These are phyloP conservation scores for Limnomonas spitsbergensis DNA, from an alignment of 139 green algal genomes.

Conservation along the genomic window DNA sequence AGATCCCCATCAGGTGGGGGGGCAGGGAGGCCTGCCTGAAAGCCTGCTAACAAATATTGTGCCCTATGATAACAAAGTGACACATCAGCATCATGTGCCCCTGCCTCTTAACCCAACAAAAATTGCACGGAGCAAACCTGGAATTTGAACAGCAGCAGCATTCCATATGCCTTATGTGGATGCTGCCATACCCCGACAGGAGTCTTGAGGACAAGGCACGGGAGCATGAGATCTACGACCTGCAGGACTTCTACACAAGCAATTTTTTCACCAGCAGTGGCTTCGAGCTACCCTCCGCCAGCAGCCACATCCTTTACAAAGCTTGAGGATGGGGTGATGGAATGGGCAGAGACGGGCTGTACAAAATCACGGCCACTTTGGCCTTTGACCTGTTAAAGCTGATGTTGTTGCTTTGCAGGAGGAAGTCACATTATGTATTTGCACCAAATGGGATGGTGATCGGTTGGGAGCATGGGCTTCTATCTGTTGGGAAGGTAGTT, in stretches of 20 bases:
- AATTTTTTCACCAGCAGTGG: constrained; percentile 51
- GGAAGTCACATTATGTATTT: no score
- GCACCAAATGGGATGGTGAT: no score
- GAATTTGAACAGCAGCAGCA: no score
- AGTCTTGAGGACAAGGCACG: constrained; percentile 73
- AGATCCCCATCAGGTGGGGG: constrained; percentile 26
- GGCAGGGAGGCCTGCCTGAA: constrained; percentile 25
- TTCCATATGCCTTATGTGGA: background rate
- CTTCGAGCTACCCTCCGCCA: constrained; percentile 49
- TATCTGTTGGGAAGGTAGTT: no score
- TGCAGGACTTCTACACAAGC: constrained; percentile 69
- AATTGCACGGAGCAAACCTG: no score
- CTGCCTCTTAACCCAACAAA: no score
- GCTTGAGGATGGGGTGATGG: background rate
- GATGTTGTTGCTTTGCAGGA: no score
- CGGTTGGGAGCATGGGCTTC: no score
- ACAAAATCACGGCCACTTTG: no score
- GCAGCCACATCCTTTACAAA: constrained; percentile 6
- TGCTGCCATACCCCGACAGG: constrained; percentile 26
- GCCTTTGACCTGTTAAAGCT: no score
- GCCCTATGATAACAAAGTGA: background rate
- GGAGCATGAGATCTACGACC: constrained; percentile 81
- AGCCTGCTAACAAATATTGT: background rate
- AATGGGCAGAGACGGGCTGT: no score
- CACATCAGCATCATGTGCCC: no score